Evolutionary conservation across 129 eudicot species (phyloP), one percentile per base, ranked within the genome.

Genomic region (Cynara cardunculus): DNA sequence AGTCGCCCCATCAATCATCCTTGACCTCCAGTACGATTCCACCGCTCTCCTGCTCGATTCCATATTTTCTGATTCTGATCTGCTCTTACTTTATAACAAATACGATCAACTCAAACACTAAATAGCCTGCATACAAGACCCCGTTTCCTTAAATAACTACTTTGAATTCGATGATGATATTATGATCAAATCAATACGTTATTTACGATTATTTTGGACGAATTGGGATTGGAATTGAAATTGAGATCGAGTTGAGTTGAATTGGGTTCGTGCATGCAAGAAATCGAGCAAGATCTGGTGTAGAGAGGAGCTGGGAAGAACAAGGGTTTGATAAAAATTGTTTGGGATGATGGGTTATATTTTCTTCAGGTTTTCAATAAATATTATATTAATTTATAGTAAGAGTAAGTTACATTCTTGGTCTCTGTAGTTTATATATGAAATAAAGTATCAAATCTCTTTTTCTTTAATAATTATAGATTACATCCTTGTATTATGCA

Each of bases 21-120:
- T 80, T 25, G 97, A 90, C 80, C 99, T 86, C 99, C 99, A 95
- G 80, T 92, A 95, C 27, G 99, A 90, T 78, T 95, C 99, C 78
- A 95, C 99, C 35, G 99, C 99, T 66, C 99, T 89, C 91, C 99
- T 95, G 97, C 99, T 95, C 78, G 90, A 81, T 69, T 92, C 97
- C 99, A 95, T 95, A 34, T 13, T 56, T 13, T 84, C 66, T 61
- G 41, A 41, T 61, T 26, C 81, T 18, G 69, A 74, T 81, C 73
- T 73, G 8, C 35, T 80, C 35, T 21, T 76, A 56, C 79, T 62
- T 62, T 16, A 34, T 10, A 32, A 26, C 24, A 62, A 76, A 64
- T 25, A 62, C 28, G 82, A 49, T 69, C 75, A 30, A 22, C 70
- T 70, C 37, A 79, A 79, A 79, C 82, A 76, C 82, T 79, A 79